These are phyloP conservation scores for Talaromyces albobiverticillius DNA, from an alignment of 2,329 filamentous ascomycete species.

Conservation along the genomic window DNA sequence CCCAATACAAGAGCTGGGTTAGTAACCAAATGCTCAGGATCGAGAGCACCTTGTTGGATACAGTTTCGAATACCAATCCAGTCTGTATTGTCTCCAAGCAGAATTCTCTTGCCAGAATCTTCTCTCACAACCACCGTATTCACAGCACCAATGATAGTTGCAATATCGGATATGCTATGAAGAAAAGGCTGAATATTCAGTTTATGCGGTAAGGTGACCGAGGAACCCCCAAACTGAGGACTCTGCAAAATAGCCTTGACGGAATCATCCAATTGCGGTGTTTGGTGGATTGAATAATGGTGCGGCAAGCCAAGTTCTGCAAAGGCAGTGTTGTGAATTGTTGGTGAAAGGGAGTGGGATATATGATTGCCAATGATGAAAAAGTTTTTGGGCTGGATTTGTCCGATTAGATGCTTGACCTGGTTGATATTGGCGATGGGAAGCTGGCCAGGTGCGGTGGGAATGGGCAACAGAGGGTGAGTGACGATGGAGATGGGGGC, in stretches of 20 bases:
- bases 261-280: slow-evolving; percentile 12
- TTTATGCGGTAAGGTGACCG: slow-evolving; percentile 55
- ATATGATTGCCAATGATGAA: slow-evolving; percentile 20
- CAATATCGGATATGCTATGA: slow-evolving; percentile 13
- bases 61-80: slow-evolving; percentile 8
- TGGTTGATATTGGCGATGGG: background rate
- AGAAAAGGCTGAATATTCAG: slow-evolving; percentile 14
- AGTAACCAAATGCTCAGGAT: background rate
- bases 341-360: slow-evolving; percentile 19
- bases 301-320: slow-evolving; percentile 13
- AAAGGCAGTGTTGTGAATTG: slow-evolving; percentile 22
- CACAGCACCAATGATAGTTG: slow-evolving; percentile 2
- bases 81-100: slow-evolving; percentile 4
- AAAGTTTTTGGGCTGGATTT: background rate
- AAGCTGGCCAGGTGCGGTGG: slow-evolving; percentile 2
- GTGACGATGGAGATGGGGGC: slow-evolving; percentile 5
- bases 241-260: slow-evolving; percentile 56
- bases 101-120: slow-evolving; percentile 1
- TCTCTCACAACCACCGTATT: slow-evolving; percentile 10
- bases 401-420: background rate
- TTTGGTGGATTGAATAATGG: slow-evolving; percentile 16
- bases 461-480: background rate
- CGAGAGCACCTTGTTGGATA: background rate
- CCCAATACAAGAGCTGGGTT: slow-evolving; percentile 5
- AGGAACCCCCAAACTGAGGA: slow-evolving; percentile 76